Evolutionary conservation across 2,329 filamentous ascomycete genomes (phyloP), one percentile per base, ranked within the genome.

Genomic region (Claviceps purpurea): DNA sequence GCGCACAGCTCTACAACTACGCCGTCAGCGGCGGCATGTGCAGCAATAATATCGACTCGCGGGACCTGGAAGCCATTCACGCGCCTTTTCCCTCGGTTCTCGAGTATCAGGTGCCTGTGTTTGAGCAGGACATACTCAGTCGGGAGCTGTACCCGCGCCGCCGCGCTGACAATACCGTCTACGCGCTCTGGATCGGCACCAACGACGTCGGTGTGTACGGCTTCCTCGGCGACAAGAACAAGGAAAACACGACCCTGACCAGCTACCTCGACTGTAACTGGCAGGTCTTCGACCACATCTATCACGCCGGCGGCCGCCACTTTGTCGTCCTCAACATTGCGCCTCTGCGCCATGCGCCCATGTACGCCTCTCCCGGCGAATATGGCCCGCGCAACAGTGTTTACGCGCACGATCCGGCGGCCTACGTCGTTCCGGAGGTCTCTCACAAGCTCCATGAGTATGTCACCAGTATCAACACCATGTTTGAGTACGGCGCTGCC

Each of bases 111-210:
- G 62, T 84, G 3, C 74, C 78, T 0, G 74, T 76, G 1, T 82
- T 78, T 62, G 60, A 73, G 55, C 72, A 73, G 20, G 79, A 82
- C 51, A 57, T 69, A 3, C 61, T 63, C 4, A 71, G 65, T 50
- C 62, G 67, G 52, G 63, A 68, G 1, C 30, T 59, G 24, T 76
- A 73, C 56, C 64, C 66, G 0, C 59, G 71, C 56, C 66, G 73
- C 46, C 73, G 70, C 2, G 59, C 74, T 1, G 67, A 77, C 34
- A 80, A 82, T 56, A 87, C 85, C 0, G 80, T 87, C 2, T 90
- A 89, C 60, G 75, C 80, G 1, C 76, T 90, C 49, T 90, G 84
- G 84, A 89, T 90, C 59, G 87, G 87, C 3, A 89, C 85, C 24
- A 91, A 91, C 62, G 87, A 93, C 60, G 70, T 91, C 10, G 85